Percentiles rank a stretch among this genome's conserved stretches.
Conservation (phyloP, 225 moss, liverwort and hornwort genomes). For the Antitrichia curtipendula region DNA sequence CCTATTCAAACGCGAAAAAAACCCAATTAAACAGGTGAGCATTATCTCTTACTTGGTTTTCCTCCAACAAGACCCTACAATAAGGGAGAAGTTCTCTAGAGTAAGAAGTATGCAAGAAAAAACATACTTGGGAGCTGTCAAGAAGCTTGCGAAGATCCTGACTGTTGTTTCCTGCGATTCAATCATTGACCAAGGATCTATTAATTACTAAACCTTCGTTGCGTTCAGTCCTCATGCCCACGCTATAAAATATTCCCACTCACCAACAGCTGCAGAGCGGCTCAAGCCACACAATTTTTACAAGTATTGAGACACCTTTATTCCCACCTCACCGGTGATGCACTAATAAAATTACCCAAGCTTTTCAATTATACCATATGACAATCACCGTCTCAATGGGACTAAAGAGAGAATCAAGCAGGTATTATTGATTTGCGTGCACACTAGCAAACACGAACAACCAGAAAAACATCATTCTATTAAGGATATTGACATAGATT, state of each 20-base stretch:
- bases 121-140: slow-evolving; percentile 47
- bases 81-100: not conserved
- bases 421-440: not conserved
- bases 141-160: slow-evolving; percentile 74
- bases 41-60: not conserved
- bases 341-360: not conserved
- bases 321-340: not conserved
- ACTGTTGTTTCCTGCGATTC: slow-evolving; percentile 37
- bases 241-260: not conserved
- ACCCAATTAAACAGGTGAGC: not conserved
- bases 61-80: not conserved
- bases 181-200: not conserved
- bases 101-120: not conserved
- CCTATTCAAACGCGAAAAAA: slow-evolving; percentile 20
- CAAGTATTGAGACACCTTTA: not conserved
- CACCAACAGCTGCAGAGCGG: not conserved
- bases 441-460: not conserved
- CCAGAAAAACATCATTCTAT: not conserved
- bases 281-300: not conserved
- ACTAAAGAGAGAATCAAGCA: not conserved
- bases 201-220: not conserved
- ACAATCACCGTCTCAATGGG: not conserved
- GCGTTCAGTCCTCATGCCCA: not conserved
- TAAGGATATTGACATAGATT: not conserved
- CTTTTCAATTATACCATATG: not conserved